Percentiles rank a stretch among this genome's conserved stretches.
These are phyloP conservation scores for Eragrostis tef DNA, from an alignment of 202 grass and related monocot species.

Conservation along the genomic window DNA sequence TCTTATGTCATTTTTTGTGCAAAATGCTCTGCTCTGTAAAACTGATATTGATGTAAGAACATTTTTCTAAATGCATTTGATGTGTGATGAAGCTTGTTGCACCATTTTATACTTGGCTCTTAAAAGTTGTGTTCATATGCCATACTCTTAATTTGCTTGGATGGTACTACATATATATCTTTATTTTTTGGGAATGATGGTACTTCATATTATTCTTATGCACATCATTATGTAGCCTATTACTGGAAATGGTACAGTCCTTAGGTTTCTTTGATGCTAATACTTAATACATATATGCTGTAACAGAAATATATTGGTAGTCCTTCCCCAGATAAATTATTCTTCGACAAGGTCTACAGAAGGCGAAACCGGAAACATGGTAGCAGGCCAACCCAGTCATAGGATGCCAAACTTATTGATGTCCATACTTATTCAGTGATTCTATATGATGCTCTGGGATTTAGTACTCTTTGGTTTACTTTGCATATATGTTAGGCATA, in stretches of 20 bases:
- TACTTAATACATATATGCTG: slow-evolving; percentile 48
- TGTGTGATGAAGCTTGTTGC: background rate
- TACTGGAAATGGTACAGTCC: slow-evolving; percentile 29
- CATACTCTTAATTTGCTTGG: background rate
- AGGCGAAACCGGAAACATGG: slow-evolving; percentile 51
- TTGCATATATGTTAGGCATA: slow-evolving; percentile 28
- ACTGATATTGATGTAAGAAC: background rate
- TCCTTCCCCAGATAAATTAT: background rate
- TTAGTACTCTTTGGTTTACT: slow-evolving; percentile 26
- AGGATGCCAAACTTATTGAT: slow-evolving; percentile 26
- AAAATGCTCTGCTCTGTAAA: slow-evolving; percentile 2
- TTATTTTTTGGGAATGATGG: slow-evolving; percentile 25
- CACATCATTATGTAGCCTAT: slow-evolving; percentile 7
- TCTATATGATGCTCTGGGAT: background rate
- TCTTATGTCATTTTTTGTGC: background rate
- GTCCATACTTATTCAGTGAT: background rate
- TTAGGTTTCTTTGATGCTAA: slow-evolving; percentile 48
- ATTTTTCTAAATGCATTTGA: slow-evolving; percentile 23
- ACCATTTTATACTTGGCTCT: background rate
- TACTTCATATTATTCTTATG: background rate
- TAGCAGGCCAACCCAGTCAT: slow-evolving; percentile 24
- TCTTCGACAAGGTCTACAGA: slow-evolving; percentile 43
- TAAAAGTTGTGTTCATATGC: slow-evolving; percentile 5
- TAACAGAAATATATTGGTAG: slow-evolving; percentile 49
- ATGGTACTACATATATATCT: slow-evolving; percentile 5